Base-by-base conservation (phyloP, 495 filamentous ascomycete species). In the Daldinia caldariorum region DNA sequence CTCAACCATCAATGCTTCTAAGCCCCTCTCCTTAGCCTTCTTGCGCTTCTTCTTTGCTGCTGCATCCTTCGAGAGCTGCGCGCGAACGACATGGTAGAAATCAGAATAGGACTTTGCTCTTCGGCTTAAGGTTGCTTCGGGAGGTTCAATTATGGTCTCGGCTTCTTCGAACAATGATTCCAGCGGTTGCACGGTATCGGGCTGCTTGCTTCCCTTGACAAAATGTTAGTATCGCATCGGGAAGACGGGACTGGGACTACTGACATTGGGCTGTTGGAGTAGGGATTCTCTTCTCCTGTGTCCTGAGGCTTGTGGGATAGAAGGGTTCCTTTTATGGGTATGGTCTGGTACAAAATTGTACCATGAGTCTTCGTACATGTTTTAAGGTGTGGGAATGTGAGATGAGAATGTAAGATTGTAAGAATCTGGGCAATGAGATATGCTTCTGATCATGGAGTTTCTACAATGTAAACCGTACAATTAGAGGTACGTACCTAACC, bases 101-200 rank as follows among this genome's bases (percentile, higher is more conserved):
- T 94, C 89, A 65, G 87, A 89, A 71, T 91, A 92, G 7, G 91
- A 94, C 73, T 92, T 91, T 49, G 91, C 89, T 69, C 92, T 82
- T 58, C 87, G 83, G 14, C 79, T 78, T 59, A 92, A 57, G 0
- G 87, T 89, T 16, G 90, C 87, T 73, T 85, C 78, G 6, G 90
- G 88, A 6, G 89, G 91, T 0, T 83, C 83, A 60, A 83, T 81
- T 51, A 72, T 63, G 65, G 80, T 76, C 47, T 85, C 80, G 14
- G 72, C 70, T 41, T 87, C 87, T 74, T 89, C 86, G 62, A 79
- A 77, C 2, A 85, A 66, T 32, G 85, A 82, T 22, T 83, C 76
- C 12, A 84, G 76, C 1, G 79, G 77, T 39, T 80, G 75, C 49
- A 71, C 59, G 50, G 73, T 56, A 70, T 83, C 82, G 38, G 79